Evolutionary conservation across 1,139 yeast genomes (phyloP), one percentile per base, ranked within the genome.

Genomic region (Entelexis paramagnoliae): DNA sequence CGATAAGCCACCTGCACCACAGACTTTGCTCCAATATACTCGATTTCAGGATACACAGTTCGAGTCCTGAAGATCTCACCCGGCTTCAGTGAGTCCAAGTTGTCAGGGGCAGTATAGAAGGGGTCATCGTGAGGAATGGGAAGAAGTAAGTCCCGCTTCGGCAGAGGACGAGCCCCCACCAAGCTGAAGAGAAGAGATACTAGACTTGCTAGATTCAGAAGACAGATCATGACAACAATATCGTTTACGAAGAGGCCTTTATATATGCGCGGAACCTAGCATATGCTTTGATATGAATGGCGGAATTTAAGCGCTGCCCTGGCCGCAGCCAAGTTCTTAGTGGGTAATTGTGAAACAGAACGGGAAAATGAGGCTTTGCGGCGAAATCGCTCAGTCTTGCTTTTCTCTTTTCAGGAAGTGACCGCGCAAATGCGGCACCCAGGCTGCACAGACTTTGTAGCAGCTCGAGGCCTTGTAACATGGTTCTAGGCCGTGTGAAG

Each of bases 1-100:
- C 62, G 55, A 50, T 54, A 62, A 48, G 58, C 53, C 29, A 63
- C 49, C 51, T 64, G 66, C 34, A 54, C 57, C 4, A 61, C 60
- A 11, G 40, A 49, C 40, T 52, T 36, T 42, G 16, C 33, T 8
- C 16, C 20, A 4, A n/a, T 32, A 22, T 4, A 46, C 14, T 46
- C 42, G 2, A 46, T 20, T n/a, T 49, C 35, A 20, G 50, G 54
- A 8, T 58, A 49, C 6, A 61, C 53, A n/a, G 45, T 35, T 24
- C 58, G 57, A 2, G 52, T 47, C 9, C 43, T 36, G n/a, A 59
- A 50, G 30, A 61, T 53, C 2, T 55, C 40, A 10, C 64, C 64
- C 4, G 51, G 34, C 34, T 43, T 16, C n/a, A 42, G 41, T 7
- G 38, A 8, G 36, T 51, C 59, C 22, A 49, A 52, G 8, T 60